phyloP scores from a whole-genome alignment of 2,329 filamentous ascomycete genomes.

The Rhytidhysteron rufulum region DNA sequence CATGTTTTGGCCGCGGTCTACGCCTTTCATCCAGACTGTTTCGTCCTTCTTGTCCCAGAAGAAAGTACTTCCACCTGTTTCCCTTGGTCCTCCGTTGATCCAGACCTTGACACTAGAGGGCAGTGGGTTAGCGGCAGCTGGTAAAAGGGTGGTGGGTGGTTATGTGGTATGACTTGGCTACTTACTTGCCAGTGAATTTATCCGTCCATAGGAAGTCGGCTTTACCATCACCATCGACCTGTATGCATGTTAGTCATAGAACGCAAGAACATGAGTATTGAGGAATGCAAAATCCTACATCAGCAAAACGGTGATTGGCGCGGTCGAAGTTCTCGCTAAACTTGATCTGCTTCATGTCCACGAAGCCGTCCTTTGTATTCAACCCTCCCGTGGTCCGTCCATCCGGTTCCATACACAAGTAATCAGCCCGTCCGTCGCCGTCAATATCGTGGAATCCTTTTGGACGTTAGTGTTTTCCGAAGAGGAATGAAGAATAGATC shows the following conservation, averaged over 20 bases:
- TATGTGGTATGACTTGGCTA: no score
- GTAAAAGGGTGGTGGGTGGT: no score
- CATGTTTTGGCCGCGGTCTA: no score
- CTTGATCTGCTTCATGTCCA: neutral
- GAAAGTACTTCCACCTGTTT: neutral
- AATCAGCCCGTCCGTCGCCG: conserved; percentile 1
- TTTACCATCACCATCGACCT: no score
- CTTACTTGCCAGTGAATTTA: no score
- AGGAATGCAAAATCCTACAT: no score
- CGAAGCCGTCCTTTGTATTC: neutral
- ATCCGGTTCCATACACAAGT: neutral
- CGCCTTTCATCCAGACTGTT: neutral
- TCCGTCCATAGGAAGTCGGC: no score
- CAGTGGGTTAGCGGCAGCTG: neutral
- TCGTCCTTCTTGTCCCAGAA: neutral
- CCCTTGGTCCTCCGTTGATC: neutral
- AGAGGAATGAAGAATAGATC: no score
- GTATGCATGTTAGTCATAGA: no score
- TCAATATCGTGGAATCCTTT: neutral
- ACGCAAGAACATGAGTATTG: no score
- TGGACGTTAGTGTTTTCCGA: no score
- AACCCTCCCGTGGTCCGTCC: neutral
- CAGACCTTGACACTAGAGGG: neutral
- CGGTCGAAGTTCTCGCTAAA: neutral
- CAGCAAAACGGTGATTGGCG: neutral